Evolutionary conservation across 495 filamentous ascomycete genomes (phyloP).

Genomic region (Penicillium steckii): DNA sequence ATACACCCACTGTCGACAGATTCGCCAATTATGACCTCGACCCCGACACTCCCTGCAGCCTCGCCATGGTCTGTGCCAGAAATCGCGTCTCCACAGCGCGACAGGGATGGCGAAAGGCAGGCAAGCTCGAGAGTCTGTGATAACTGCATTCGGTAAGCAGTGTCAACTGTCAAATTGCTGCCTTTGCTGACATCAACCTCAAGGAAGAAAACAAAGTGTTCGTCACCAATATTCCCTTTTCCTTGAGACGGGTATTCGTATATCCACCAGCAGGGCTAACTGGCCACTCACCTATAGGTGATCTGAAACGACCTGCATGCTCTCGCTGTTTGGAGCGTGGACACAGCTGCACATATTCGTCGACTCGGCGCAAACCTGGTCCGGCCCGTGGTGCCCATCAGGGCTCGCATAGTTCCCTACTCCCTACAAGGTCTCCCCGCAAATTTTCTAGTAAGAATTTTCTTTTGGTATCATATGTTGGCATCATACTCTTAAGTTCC

Average conservation of each 20-base stretch:
- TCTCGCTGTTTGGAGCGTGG: slow-evolving; percentile 23
- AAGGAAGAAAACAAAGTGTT: slow-evolving; percentile 21
- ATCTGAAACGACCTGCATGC: slow-evolving; percentile 16
- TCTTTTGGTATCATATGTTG: slow-evolving; percentile 9
- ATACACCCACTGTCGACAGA: too few species aligned
- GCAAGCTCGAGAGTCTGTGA: slow-evolving; percentile 11
- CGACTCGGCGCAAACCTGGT: slow-evolving; percentile 9
- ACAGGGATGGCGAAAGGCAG: too few species aligned
- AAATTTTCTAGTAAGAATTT: slow-evolving; percentile 6
- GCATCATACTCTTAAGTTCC: too few species aligned
- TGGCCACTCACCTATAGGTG: slow-evolving; percentile 10
- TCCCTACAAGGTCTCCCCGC: slow-evolving; percentile 1
- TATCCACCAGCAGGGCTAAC: too few species aligned
- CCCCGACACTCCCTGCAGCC: too few species aligned
- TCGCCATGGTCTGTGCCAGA: too few species aligned
- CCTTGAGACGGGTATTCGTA: neutral
- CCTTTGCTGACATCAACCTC: neutral
- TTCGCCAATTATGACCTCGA: too few species aligned
- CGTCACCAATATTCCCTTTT: slow-evolving; percentile 1
- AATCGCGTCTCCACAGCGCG: too few species aligned
- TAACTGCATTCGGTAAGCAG: slow-evolving; percentile 14
- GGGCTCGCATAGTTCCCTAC: slow-evolving; percentile 1
- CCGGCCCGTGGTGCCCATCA: slow-evolving; percentile 9
- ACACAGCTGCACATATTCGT: slow-evolving; percentile 14
- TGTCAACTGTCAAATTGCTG: too few species aligned